These are phyloP conservation scores for Cardamine occulta DNA, from an alignment of 345 rosid genomes.

Conservation along the genomic window DNA sequence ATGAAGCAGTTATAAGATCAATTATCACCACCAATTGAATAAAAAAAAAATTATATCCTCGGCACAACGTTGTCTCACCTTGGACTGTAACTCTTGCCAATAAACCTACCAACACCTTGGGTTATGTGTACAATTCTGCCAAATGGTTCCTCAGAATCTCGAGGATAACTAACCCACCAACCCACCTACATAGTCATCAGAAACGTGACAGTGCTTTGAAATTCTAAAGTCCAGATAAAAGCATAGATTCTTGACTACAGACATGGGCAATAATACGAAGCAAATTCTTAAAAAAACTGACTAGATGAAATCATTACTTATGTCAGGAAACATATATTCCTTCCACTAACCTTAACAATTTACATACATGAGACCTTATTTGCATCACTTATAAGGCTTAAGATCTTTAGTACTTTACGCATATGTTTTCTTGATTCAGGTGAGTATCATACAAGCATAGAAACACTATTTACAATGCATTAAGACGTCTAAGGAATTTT, in stretches of 20 bases:
- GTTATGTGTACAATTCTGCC: constrained; percentile 82
- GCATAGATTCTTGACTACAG: constrained; percentile 14
- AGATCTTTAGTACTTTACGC: neutral
- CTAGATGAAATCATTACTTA: constrained; percentile 8
- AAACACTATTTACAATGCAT: constrained; percentile 6
- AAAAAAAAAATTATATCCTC: neutral
- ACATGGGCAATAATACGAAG: neutral
- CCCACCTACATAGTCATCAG: constrained; percentile 66
- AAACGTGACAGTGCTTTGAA: constrained; percentile 21
- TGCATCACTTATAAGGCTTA: neutral
- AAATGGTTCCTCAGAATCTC: constrained; percentile 81
- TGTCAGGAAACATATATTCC: neutral
- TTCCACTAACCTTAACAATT: constrained; percentile 10
- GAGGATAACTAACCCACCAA: constrained; percentile 96
- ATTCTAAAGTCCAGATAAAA: constrained; percentile 13
- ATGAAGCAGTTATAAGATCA: constrained; percentile 38
- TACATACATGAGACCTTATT: neutral
- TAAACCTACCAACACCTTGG: constrained; percentile 86
- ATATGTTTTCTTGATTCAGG: neutral
- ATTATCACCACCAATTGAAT: constrained; percentile 2
- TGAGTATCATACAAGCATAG: neutral
- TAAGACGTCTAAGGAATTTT: neutral
- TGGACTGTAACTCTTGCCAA: constrained; percentile 86
- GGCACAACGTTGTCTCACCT: constrained; percentile 53
- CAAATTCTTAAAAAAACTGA: neutral